Percentiles rank a stretch among this genome's conserved stretches.
Evolutionary conservation across 2,329 filamentous ascomycete species (phyloP).

Genomic region (Phialophora macrospora): DNA sequence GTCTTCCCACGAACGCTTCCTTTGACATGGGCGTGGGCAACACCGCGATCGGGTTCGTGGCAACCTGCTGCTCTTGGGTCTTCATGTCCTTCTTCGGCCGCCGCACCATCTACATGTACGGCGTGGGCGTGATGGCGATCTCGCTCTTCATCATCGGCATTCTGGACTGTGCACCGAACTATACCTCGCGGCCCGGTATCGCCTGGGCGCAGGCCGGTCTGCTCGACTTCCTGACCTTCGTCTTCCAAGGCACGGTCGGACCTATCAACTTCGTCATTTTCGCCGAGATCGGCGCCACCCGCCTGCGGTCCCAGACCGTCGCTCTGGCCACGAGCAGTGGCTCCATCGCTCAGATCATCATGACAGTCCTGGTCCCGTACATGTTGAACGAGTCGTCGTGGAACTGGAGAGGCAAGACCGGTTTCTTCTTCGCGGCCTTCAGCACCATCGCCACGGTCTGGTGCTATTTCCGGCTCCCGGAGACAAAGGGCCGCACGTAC

Average conservation of each 20-base stretch:
- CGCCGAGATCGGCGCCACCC: conserved; percentile 58
- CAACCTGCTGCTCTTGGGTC: conserved; percentile 58
- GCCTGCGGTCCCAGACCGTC: conserved; percentile 59
- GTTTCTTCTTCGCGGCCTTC: conserved; percentile 69
- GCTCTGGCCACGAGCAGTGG: conserved; percentile 59
- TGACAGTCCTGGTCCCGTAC: conserved; percentile 47
- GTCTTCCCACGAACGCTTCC: conserved; percentile 43
- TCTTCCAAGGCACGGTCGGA: conserved; percentile 61
- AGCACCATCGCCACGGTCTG: conserved; percentile 49
- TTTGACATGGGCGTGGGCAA: conserved; percentile 57
- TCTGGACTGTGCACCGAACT: conserved; percentile 42
- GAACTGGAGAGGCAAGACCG: conserved; percentile 45
- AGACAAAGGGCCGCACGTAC: conserved; percentile 39
- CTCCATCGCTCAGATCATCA: conserved; percentile 56
- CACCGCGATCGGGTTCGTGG: conserved; percentile 51
- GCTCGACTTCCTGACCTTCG: conserved; percentile 59
- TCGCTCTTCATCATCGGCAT: conserved; percentile 43
- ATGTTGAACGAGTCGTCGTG: conserved; percentile 41
- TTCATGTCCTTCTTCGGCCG: conserved; percentile 64
- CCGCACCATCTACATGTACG: conserved; percentile 41
- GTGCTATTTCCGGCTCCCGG: conserved; percentile 42
- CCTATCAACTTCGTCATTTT: conserved; percentile 59
- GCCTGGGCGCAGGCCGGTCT: conserved; percentile 39
- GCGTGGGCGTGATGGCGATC: conserved; percentile 62
- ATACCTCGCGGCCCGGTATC: conserved; percentile 38